A percentile compares a stretch with the other conserved stretches of the same genome.
phyloP scores from a whole-genome alignment of 2,329 filamentous ascomycete species.

The Penicillium sp. region DNA sequence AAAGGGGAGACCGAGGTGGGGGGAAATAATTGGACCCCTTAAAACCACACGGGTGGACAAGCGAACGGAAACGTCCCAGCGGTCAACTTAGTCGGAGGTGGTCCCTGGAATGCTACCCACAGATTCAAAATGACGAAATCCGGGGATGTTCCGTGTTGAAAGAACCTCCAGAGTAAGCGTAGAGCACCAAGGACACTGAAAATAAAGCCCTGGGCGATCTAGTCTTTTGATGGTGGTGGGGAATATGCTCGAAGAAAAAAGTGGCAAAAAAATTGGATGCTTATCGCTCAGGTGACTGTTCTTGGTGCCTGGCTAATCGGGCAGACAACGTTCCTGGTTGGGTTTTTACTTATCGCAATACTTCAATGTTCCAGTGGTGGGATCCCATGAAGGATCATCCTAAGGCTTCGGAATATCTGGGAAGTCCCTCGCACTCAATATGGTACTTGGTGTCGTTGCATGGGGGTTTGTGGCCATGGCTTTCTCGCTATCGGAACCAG shows the following conservation, averaged over 20 bases:
- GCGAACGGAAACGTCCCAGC: conserved; percentile 20
- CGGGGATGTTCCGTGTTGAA: background rate
- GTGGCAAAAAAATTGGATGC: conserved; percentile 18
- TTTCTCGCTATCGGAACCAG: background rate
- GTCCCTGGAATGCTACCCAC: conserved; percentile 8
- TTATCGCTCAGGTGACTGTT: conserved; percentile 26
- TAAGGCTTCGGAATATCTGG: background rate
- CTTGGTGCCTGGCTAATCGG: conserved; percentile 20
- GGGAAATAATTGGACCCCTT: conserved; percentile 14
- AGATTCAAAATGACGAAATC: background rate
- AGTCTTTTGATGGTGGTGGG: background rate
- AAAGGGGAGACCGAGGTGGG: conserved; percentile 15
- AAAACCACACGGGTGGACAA: conserved; percentile 13
- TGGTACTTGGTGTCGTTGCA: background rate
- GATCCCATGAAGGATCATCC: background rate
- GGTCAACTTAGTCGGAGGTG: conserved; percentile 5
- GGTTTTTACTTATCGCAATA: background rate
- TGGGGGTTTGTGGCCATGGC: background rate
- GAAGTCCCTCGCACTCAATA: background rate
- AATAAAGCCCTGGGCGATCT: background rate
- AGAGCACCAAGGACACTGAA: background rate
- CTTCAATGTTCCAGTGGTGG: background rate
- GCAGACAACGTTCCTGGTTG: conserved; percentile 8
- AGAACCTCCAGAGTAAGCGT: background rate
- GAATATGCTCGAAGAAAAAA: conserved; percentile 5